Percentiles rank a stretch among this genome's conserved stretches.
Evolutionary conservation across 2,329 filamentous ascomycete genomes (phyloP).

Genomic region (Lasiodiplodia sp.): DNA sequence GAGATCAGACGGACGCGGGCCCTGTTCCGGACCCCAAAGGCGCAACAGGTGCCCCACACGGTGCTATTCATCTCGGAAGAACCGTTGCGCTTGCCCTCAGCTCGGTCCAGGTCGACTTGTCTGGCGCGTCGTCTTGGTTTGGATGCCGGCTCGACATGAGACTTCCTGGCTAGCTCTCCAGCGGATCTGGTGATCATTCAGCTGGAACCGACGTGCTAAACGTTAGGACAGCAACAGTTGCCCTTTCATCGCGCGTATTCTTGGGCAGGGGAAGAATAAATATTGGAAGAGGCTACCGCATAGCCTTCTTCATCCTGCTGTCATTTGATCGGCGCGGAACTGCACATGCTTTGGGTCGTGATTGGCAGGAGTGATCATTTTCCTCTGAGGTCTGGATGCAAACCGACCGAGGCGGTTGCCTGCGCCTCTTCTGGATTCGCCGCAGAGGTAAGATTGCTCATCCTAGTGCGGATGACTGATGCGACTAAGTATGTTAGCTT

Average conservation of each 20-base stretch:
- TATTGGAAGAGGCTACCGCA: not conserved
- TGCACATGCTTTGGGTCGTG: not conserved
- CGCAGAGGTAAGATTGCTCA: not conserved
- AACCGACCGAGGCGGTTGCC: not conserved
- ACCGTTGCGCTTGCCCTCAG: not conserved
- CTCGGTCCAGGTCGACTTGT: not conserved
- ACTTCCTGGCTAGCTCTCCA: conserved; percentile 11
- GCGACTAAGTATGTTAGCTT: not conserved
- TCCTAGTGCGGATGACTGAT: not conserved
- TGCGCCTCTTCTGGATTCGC: not conserved
- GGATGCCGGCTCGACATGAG: not conserved
- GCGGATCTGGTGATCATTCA: conserved; percentile 21
- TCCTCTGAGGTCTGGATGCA: not conserved
- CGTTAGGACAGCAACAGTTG: not conserved
- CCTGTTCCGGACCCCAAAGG: not conserved
- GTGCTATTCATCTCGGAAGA: not conserved
- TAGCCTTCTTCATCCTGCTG: too few relatives aligned
- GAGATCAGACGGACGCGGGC: not conserved
- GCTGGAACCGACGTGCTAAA: conserved; percentile 9
- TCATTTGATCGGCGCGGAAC: not conserved
- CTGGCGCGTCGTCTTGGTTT: not conserved
- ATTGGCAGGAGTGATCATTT: not conserved
- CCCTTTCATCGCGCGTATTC: not conserved
- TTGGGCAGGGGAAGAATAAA: not conserved
- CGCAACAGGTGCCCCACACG: not conserved